These are phyloP conservation scores for Coemansia sp. DNA, from an alignment of 192 early-diverging fungal species.

Conservation along the genomic window DNA sequence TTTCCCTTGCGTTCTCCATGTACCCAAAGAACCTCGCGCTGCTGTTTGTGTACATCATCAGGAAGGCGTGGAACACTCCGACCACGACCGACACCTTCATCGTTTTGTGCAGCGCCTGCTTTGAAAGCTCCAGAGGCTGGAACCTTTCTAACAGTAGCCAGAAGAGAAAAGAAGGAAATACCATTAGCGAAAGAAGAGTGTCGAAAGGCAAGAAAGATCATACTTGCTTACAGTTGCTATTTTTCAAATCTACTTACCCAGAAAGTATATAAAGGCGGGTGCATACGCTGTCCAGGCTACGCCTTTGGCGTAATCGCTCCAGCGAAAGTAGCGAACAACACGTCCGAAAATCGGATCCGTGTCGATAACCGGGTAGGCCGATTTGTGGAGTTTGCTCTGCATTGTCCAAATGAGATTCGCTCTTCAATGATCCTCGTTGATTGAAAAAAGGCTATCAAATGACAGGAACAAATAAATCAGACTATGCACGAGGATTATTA, in stretches of 20 bases:
- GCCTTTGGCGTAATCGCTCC: constrained; percentile 70
- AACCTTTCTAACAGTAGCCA: constrained; percentile 32
- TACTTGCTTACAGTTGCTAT: neutral
- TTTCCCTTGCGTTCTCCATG: constrained; percentile 83
- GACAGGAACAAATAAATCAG: neutral
- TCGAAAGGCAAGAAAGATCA: no score
- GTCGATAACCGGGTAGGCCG: constrained; percentile 82
- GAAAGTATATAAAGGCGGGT: constrained; percentile 70
- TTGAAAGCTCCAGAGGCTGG: constrained; percentile 57
- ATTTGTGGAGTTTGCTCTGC: constrained; percentile 33
- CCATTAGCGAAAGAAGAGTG: neutral
- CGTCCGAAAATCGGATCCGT: constrained; percentile 88
- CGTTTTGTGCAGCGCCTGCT: constrained; percentile 49
- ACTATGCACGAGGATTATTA: neutral
- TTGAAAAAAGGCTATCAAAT: neutral
- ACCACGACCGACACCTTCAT: constrained; percentile 58
- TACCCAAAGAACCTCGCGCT: constrained; percentile 89
- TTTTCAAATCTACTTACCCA: constrained; percentile 65
- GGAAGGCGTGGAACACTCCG: constrained; percentile 70
- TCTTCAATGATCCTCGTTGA: neutral
- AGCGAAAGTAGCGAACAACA: constrained; percentile 87
- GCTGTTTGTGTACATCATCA: constrained; percentile 68
- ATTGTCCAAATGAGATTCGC: constrained; percentile 1
- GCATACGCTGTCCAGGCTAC: constrained; percentile 64
- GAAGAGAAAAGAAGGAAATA: neutral